Base-by-base conservation (phyloP, 2,329 filamentous ascomycete genomes). In the Aspergillus uvarum region DNA sequence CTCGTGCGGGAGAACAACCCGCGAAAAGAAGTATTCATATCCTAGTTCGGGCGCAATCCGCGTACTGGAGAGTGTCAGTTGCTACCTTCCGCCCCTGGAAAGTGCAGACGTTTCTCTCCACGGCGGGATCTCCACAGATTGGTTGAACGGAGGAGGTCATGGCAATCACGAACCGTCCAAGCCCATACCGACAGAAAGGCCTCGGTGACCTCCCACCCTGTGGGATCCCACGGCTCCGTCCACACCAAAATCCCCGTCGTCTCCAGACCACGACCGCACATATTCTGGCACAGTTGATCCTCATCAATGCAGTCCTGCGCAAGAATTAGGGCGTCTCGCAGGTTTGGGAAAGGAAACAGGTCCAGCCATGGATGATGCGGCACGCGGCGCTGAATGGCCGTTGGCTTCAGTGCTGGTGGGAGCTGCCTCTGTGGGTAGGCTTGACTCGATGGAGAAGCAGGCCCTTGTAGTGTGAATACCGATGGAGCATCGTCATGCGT, bases 351-450 rank as follows among this genome's bases (percentile, higher is more conserved):
- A 1, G 60, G 53, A 0, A 72, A 54, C 4, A 74, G 38, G 31
- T 74, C 72, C 24, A 74, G 63, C 70, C 72, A 74, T 2, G 70
- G 68, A 24, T 70, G 68, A 47, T 74, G 72, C 10, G 51, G 35
- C 2, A 54, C 35, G 1, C 32, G 42, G 5, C 35, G 51, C 22
- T 54, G 51, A n/a, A 12, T 47, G 42, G 24, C 49, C 10, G 49
- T 61, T 47, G 51, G 65, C 14, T 67, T 63, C n/a, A 68, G 48
- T 16, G 51, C 12, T 2, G 51, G 31, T 1, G 63, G 59, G 12
- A 60, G 24, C 7, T 42, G 8, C 24, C 12, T 24, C n/a, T 12
- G 4, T 29, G 26, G 26, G 12, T 29, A 21, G 21, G 11, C 7
- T 2, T 26, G 7, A 14, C 31, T 38, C 5, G 16, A 10, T 3